Conservation (phyloP, 495 filamentous ascomycete species). For the Podospora pseudopauciseta region DNA sequence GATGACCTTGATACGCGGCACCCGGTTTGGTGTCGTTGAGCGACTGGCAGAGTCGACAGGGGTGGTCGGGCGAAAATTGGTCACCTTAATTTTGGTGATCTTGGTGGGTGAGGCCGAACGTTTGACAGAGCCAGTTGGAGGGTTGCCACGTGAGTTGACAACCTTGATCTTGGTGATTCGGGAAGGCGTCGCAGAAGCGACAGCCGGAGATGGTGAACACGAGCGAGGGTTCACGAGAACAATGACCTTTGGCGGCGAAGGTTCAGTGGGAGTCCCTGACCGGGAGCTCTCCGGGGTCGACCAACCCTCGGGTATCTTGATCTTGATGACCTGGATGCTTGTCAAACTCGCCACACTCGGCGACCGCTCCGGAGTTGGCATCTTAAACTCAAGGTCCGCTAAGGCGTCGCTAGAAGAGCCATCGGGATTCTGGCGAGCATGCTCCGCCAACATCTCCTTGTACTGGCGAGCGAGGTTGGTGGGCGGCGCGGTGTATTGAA, state of each 20-base stretch:
- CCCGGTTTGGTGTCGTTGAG: not conserved
- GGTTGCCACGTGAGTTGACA: not conserved
- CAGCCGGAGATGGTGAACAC: constrained; percentile 3
- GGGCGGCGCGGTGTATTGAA: constrained; percentile 15
- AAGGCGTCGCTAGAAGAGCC: not conserved
- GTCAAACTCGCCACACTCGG: not conserved
- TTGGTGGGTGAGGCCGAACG: not conserved
- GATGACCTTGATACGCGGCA: not conserved
- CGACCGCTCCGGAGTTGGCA: constrained; percentile 11
- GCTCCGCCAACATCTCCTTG: not conserved
- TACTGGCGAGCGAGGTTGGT: not conserved
- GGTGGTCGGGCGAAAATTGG: not conserved
- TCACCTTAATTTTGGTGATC: not conserved
- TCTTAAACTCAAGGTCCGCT: not conserved
- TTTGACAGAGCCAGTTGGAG: not conserved
- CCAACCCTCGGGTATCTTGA: constrained; percentile 12
- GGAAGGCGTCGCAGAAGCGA: not conserved
- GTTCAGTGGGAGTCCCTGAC: not conserved
- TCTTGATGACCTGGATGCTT: constrained; percentile 21
- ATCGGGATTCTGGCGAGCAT: not conserved
- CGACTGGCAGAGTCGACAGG: not conserved
- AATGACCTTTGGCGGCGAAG: constrained; percentile 8
- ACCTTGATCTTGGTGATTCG: not conserved
- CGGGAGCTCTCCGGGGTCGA: not conserved
- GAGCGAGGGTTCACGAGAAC: constrained; percentile 10